Evolutionary conservation across 768 basidiomycete genomes (phyloP).

Genomic region (Galerina marginata): DNA sequence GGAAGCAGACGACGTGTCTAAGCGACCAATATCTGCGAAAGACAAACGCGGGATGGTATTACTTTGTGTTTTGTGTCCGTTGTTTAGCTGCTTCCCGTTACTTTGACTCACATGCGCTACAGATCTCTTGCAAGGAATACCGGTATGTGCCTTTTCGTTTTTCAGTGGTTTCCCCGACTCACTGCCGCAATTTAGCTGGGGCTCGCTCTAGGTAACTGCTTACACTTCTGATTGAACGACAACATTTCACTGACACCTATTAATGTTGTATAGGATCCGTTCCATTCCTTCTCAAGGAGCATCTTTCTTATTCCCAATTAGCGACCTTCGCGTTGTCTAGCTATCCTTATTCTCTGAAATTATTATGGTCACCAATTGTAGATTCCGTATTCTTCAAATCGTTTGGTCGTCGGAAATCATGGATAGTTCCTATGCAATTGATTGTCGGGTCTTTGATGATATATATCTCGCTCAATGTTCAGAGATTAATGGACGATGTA

Average conservation of each 20-base stretch:
- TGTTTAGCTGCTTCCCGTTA: slow-evolving; percentile 4
- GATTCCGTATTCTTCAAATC: slow-evolving; percentile 86
- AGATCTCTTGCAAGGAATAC: slow-evolving; percentile 90
- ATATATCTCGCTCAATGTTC: slow-evolving; percentile 74
- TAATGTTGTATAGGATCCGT: slow-evolving; percentile 71
- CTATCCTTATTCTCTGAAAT: slow-evolving; percentile 96
- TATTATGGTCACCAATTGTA: slow-evolving; percentile 97
- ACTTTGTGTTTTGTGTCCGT: slow-evolving; percentile 87
- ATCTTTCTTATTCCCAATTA: slow-evolving; percentile 96
- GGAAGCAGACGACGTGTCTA: slow-evolving; percentile 38
- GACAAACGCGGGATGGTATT: slow-evolving; percentile 88
- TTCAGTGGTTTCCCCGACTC: slow-evolving; percentile 9
- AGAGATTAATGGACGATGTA: slow-evolving; percentile 82
- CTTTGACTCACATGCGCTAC: slow-evolving; percentile 8
- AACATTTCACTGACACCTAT: not conserved
- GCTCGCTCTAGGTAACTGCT: slow-evolving; percentile 76
- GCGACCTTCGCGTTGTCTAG: slow-evolving; percentile 91
- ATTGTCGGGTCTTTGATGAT: slow-evolving; percentile 87
- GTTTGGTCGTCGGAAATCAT: slow-evolving; percentile 94
- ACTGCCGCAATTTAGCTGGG: slow-evolving; percentile 59
- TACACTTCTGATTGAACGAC: not conserved
- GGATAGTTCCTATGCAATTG: slow-evolving; percentile 98
- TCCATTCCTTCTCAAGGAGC: slow-evolving; percentile 93
- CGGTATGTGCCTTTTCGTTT: slow-evolving; percentile 55
- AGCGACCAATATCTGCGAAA: slow-evolving; percentile 62